Percentiles rank a stretch among this genome's conserved stretches.
phyloP scores from a whole-genome alignment of 2,329 filamentous ascomycete species.

The Cytospora mali region DNA sequence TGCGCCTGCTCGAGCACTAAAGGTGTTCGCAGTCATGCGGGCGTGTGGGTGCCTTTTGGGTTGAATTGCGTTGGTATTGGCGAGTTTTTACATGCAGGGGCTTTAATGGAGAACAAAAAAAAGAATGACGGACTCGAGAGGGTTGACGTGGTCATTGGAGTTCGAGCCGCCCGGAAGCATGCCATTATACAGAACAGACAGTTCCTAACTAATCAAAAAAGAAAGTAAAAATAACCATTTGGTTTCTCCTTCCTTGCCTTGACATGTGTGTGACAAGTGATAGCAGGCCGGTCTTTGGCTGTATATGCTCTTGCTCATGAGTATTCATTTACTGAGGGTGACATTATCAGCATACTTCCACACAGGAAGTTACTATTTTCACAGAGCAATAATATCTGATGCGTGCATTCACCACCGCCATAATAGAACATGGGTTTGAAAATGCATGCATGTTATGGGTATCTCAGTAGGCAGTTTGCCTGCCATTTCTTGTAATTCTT shows the following conservation, averaged over 20 bases:
- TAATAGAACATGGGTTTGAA: no score
- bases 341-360: no score
- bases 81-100: conserved; percentile 18
- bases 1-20: conserved; percentile 74
- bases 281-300: not conserved
- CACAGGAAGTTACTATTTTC: no score
- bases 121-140: not conserved
- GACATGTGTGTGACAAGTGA: not conserved
- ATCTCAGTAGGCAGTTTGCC: conserved; percentile 10
- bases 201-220: conserved; percentile 21
- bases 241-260: no score
- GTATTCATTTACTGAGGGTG: no score
- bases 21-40: conserved; percentile 23
- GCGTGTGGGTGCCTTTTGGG: not conserved
- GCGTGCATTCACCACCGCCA: no score
- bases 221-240: conserved; percentile 18
- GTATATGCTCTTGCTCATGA: no score
- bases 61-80: conserved; percentile 12
- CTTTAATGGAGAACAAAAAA: not conserved
- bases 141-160: conserved; percentile 4
- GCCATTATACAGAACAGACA: conserved; percentile 23
- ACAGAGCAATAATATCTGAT: no score
- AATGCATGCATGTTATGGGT: conserved; percentile 4
- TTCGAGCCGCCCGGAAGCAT: conserved; percentile 21
- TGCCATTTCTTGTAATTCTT: not conserved